Evolutionary conservation across 257 asterid genomes (phyloP).

Genomic region (Euphrasia confusa): DNA sequence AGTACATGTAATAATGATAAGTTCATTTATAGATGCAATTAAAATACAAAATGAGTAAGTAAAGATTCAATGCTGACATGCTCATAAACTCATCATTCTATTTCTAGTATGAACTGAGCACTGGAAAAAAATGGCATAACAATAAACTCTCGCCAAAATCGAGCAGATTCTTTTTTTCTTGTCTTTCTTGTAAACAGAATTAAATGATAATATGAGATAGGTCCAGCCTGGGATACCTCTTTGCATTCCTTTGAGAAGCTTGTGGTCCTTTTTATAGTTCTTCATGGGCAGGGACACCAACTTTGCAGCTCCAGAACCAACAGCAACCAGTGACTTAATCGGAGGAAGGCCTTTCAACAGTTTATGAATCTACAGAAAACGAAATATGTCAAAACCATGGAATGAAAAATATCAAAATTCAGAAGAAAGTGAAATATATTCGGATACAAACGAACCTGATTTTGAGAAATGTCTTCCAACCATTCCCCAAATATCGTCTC

Average conservation of each 20-base stretch:
- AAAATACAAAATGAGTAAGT: conserved; percentile 8
- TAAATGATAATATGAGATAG: conserved; percentile 16
- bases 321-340: conserved; percentile 85
- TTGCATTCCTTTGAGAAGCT: conserved; percentile 92
- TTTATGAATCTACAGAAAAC: conserved; percentile 60
- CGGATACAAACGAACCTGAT: conserved; percentile 55
- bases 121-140: background rate
- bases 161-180: background rate
- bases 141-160: background rate
- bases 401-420: conserved; percentile 24
- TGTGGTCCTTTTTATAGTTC: conserved; percentile 75
- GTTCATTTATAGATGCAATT: conserved; percentile 21
- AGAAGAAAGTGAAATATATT: conserved; percentile 22
- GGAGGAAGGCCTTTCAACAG: conserved; percentile 96
- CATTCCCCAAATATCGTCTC: conserved; percentile 89
- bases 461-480: conserved; percentile 95
- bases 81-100: too few species aligned
- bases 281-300: conserved; percentile 80
- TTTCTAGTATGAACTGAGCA: conserved; percentile 4
- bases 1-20: conserved; percentile 47
- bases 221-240: conserved; percentile 61
- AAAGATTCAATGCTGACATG: background rate
- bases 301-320: conserved; percentile 97
- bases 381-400: conserved; percentile 21
- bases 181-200: conserved; percentile 5